Base-by-base conservation (phyloP, 2,329 filamentous ascomycete species). In the Colletotrichum plurivorum region DNA sequence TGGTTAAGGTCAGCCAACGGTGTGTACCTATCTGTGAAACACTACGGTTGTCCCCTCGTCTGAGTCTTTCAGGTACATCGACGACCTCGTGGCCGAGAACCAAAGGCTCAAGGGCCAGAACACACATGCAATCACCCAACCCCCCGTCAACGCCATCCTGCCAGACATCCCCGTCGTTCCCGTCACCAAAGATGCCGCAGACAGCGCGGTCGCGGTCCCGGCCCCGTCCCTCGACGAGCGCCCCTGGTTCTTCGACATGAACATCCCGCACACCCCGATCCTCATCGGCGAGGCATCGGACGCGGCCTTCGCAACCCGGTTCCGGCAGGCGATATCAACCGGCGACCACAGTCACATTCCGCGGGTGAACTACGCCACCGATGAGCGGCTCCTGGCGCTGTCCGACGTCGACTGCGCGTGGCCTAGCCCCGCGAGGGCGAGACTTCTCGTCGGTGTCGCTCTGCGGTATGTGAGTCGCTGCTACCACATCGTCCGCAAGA, bases 401-500 rank as follows among this genome's bases (percentile, higher is more conserved):
- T 75, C 76, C 0, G 75, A 77, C 3, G 74, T 75, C 1, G 75
- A 79, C 5, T 77, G 77, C 5, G 74, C 76, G 3, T 83, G 80
- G 80, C 83, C 83, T 0, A 79, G 77, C 13, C 77, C 78, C 0
- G 77, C 80, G 1, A 75, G 79, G 20, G 78, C 80, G n/a, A 73
- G 77, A 0, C 76, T 82, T 2, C 73, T 82, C 2, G 71, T 83
- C 6, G 80, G 82, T 39, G 81, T 81, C 5, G 82, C 83, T 1
- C 60, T 85, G 18, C 78, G 78, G 36, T 81, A 81, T 45, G 76
- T 83, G 2, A 80, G 78, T 25, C 76, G 77, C 15, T 77, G 74
- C n/a, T 85, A 82, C 63, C 82, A 85, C 58, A 78, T 84, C 9
- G 78, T 84, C 1, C 78, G 80, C 1, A 77, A 75, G 53, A 83